Conservation (phyloP, 441 rosid species). For the Hypseocharis bilobata region DNA sequence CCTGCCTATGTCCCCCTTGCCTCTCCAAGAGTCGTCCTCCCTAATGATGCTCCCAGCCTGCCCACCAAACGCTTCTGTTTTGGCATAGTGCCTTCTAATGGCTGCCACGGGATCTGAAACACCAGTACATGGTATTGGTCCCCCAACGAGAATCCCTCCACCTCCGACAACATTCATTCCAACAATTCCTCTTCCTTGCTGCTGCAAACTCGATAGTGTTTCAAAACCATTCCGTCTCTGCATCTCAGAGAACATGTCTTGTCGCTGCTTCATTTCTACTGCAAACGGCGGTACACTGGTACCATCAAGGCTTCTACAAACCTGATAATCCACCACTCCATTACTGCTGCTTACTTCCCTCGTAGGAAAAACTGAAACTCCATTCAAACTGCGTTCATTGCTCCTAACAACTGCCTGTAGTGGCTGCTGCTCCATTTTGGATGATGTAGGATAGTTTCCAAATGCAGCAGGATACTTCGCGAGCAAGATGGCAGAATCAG, state of each 20-base stretch:
- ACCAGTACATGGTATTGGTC: conserved; percentile 23
- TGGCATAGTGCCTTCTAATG: conserved; percentile 43
- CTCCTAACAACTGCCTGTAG: conserved; percentile 30
- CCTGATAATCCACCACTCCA: conserved; percentile 42
- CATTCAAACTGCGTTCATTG: conserved; percentile 29
- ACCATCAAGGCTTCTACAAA: conserved; percentile 31
- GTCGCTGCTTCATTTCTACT: conserved; percentile 40
- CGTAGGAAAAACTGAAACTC: conserved; percentile 28
- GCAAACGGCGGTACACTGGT: conserved; percentile 34
- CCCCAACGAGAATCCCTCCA: conserved; percentile 39
- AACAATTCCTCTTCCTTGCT: conserved; percentile 36
- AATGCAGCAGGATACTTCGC: conserved; percentile 79
- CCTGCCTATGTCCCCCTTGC: conserved; percentile 49
- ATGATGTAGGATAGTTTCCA: conserved; percentile 28
- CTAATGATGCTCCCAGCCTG: conserved; percentile 34
- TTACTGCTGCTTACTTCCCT: conserved; percentile 35
- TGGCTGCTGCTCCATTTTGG: conserved; percentile 42
- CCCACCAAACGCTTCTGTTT: conserved; percentile 35
- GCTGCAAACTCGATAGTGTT: conserved; percentile 35
- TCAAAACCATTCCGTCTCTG: conserved; percentile 43
- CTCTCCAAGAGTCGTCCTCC: conserved; percentile 57
- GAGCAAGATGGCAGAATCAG: conserved; percentile 55
- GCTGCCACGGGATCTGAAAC: conserved; percentile 59
- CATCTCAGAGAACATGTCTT: conserved; percentile 31
- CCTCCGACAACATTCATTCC: conserved; percentile 43